Base-by-base conservation (phyloP, 306 rosid genomes). In the Abrus pulchellus region DNA sequence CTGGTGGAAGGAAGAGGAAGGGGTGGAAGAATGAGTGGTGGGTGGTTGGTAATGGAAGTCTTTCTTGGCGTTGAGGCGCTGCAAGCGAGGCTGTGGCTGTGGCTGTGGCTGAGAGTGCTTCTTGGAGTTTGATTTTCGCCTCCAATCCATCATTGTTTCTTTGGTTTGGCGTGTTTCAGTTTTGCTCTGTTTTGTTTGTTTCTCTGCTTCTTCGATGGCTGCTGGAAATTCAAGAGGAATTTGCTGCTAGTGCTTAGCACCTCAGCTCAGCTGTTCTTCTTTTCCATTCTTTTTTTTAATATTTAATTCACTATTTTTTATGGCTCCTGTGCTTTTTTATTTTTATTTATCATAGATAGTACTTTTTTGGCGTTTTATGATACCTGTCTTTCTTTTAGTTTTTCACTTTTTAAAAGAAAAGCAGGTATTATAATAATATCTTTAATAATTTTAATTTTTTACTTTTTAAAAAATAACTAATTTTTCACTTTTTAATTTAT, bases 41-140 rank as follows among this genome's bases (percentile, higher is more conserved):
- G 87, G 73, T 13, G 70, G 83, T 64, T 76, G 49, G 83, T 88
- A 90, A 71, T 79, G 56, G 67, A 87, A 33, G 82, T 80, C 74
- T 77, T 67, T 90, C 36, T 7, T 61, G 9, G 94, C 94, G 88
- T 90, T 90, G 41, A 80, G 66, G 7, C 94, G 92, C 3, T 86
- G 66, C n/a, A 90, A 83, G 3, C 67, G 88, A 0, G 90, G 89
- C 20, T 78, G 68, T 2, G 2, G 41, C 3, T 40, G 52, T 5
- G 52, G 9, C 1, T 1, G 47, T 5, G 30, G 52, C 14, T 32
- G 64, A 20, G 20, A 20, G 30, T 75, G 9, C 54, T 63, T 72
- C 66, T 65, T 78, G 11, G 34, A 47, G 27, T 71, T 79, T 38
- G 34, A 47, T 27, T 71, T 79, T 38, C 83, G 52, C 67, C 5